Evolutionary conservation across 2,329 filamentous ascomycete genomes (phyloP).

Genomic region (Sordariomycetes sp.): DNA sequence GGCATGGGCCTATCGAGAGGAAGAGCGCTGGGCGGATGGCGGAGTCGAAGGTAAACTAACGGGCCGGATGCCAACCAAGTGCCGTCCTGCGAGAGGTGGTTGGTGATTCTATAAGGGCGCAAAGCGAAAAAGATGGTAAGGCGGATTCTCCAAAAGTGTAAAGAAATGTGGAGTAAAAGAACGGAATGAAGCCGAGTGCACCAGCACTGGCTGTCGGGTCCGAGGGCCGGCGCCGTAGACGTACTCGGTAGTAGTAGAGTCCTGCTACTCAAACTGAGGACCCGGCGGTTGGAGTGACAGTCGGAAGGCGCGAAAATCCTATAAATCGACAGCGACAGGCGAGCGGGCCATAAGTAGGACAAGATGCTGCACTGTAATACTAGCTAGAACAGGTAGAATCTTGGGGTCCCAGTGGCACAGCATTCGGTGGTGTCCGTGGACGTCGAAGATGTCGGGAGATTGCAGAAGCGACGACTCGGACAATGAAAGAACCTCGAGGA

Average conservation of each 20-base stretch:
- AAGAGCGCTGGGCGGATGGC: not conserved
- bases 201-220: slow-evolving; percentile 3
- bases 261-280: not conserved
- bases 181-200: slow-evolving; percentile 11
- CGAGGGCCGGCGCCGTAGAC: not conserved
- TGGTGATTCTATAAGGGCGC: not conserved
- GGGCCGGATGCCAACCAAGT: slow-evolving; percentile 2
- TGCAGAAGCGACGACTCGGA: slow-evolving; percentile 25
- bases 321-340: slow-evolving; percentile 13
- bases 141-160: not conserved
- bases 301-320: slow-evolving; percentile 1
- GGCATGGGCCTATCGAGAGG: not conserved
- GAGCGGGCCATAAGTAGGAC: slow-evolving; percentile 29
- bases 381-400: slow-evolving; percentile 25
- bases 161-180: not conserved
- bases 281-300: not conserved
- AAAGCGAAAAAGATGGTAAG: not conserved
- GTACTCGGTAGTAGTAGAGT: not conserved
- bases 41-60: not conserved
- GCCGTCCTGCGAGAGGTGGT: slow-evolving; percentile 4
- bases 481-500: slow-evolving; percentile 8
- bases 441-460: slow-evolving; percentile 29
- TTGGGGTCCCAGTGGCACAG: slow-evolving; percentile 32
- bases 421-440: slow-evolving; percentile 32
- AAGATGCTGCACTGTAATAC: slow-evolving; percentile 38